Percentiles rank a stretch among this genome's conserved stretches.
Evolutionary conservation across 2,329 filamentous ascomycete species (phyloP).

Genomic region (Alternaria consortialis): DNA sequence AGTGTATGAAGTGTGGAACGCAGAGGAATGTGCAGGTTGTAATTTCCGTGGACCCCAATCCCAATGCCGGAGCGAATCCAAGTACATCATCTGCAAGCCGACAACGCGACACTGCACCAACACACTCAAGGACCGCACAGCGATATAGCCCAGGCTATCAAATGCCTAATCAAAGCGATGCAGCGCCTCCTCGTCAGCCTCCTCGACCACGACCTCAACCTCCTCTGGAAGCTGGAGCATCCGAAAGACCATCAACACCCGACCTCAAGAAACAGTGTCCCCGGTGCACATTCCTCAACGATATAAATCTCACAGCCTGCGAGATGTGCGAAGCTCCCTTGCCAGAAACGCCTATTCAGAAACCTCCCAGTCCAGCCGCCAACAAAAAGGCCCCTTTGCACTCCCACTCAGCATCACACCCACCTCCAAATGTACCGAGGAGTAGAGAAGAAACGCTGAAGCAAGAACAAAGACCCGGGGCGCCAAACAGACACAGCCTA

Average conservation of each 20-base stretch:
- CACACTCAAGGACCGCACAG: conserved; percentile 30
- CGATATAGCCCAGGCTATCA: conserved; percentile 40
- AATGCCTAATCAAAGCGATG: conserved; percentile 32
- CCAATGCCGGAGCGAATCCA: conserved; percentile 20
- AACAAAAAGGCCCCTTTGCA: conserved; percentile 27
- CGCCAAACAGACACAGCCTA: conserved; percentile 44
- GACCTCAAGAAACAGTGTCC: conserved; percentile 46
- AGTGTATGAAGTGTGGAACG: conserved; percentile 49
- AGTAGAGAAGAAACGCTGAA: conserved; percentile 13
- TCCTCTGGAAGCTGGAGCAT: conserved; percentile 8
- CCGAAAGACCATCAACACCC: conserved; percentile 32
- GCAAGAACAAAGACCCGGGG: conserved; percentile 26
- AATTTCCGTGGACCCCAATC: conserved; percentile 45
- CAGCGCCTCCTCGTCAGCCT: conserved; percentile 26
- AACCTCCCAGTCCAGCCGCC: conserved; percentile 34
- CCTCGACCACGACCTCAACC: conserved; percentile 25
- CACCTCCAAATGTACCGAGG: conserved; percentile 25
- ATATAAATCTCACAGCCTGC: conserved; percentile 40
- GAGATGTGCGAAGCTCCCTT: conserved; percentile 47
- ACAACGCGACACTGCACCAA: conserved; percentile 24
- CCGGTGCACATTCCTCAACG: conserved; percentile 49
- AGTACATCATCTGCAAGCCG: conserved; percentile 13
- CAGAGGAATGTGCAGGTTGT: conserved; percentile 47
- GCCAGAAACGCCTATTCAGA: conserved; percentile 32
- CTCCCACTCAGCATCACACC: conserved; percentile 42